Evolutionary conservation across 2,329 filamentous ascomycete species (phyloP), one percentile per base, ranked within the genome.

Genomic region (Stagonosporopsis cucurbitacearum): DNA sequence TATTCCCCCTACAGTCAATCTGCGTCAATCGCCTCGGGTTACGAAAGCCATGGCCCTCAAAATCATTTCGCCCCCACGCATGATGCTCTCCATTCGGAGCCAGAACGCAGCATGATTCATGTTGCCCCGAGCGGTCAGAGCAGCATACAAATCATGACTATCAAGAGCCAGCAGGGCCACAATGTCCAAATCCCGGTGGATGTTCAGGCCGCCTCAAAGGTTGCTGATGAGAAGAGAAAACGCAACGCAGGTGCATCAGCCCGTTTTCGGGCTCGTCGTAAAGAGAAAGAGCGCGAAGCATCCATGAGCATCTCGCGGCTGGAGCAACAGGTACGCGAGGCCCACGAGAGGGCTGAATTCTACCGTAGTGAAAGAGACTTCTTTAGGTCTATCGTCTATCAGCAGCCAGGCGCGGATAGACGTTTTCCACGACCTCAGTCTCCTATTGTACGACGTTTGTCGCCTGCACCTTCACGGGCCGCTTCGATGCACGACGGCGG

Each of bases 201-300:
- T 71, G 86, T 90, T 39, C 89, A 91, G 64, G 89, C 91, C 66
- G 92, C 89, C 12, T 96, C 92, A 12, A 88, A 88, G 63, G 86
- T 91, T 66, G 90, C 91, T 35, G 90, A 95, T 68, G 91, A 96
- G 74, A 96, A 95, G 77, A 83, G 92, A 52, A 88, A 89, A 73
- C 85, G 91, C 47, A 96, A 96, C 69, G 92, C 92, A 36, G 90
- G 90, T 43, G 92, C 92, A 6, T 96, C 91, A 53, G 91, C 91
- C 43, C 84, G 92, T 56, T 95, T 96, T 63, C 85, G 92, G 51
- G 86, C 88, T 69, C 84, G 92, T 57, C 87, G 92, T 69, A 96
- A 96, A 77, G 90, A 92, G 68, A 88, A 89, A 72, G 90, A 94
- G 72, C 85, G 85, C 65, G 88, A 92, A 72, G 88, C 88, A 54